Base-by-base conservation (phyloP, 495 filamentous ascomycete genomes). In the Rusavskia elegans region DNA sequence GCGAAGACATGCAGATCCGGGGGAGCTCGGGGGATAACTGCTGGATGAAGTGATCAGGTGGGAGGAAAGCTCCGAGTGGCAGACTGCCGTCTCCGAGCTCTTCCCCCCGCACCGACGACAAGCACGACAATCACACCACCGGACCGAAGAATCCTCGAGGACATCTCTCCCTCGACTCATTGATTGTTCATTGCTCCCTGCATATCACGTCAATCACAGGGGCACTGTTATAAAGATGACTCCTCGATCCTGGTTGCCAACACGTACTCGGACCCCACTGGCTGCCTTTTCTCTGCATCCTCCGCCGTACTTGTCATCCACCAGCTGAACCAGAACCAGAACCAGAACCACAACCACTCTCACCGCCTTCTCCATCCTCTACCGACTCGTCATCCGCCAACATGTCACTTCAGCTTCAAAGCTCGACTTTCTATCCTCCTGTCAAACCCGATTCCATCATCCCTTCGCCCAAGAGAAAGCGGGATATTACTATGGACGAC, bases 391-490 rank as follows among this genome's bases (percentile, higher is more conserved):
- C 9, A 16, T 30, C 44, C 13, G 14, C 23, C 19, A 17, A 48
- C 48, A 50, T 50, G 30, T 39, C 48, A 13, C 36, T 50, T 27
- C 48, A 37, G 5, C 25, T 37, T 17, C 48, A 20, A 16, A 13
- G 8, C 23, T 20, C 44, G 9, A 46, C 19, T 25, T 16, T 29
- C 44, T 46, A 17, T 17, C 23, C 32, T 20, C 35, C 20, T 16
- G n/a, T 27, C 30, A 42, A n/a, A 1, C n/a, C 39, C 20, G 32
- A 30, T 17, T 29, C 20, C 8, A 25, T 35, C 51, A 63, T 61
- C 52, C 55, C 59, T 41, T 72, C 70, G 19, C 65, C 71, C 32
- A 70, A 70, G 59, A 65, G 66, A 56, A 71, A 70, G 55, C 60
- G 72, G 61, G 59, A 62, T 41, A 8, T 4, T 2, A 13, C 8